Conservation (phyloP, 495 filamentous ascomycete species). For the Durotheca rogersii region DNA sequence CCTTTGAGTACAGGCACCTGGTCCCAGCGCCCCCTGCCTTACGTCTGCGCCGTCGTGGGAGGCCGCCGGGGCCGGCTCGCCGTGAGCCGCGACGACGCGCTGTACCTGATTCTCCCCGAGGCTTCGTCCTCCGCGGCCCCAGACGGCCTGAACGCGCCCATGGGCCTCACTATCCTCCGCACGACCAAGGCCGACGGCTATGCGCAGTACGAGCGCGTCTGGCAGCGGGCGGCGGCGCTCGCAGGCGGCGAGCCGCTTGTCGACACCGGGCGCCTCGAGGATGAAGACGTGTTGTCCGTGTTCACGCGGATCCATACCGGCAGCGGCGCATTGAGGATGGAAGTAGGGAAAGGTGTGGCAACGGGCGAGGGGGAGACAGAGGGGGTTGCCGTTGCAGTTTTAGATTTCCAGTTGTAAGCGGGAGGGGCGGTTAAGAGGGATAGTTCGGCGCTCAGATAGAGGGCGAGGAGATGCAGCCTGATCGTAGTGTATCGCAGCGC, state of each 20-base stretch:
- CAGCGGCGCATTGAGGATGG: too few relatives aligned
- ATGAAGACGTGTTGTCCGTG: constrained; percentile 42
- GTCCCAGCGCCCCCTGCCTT: constrained; percentile 32
- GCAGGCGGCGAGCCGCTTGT: constrained; percentile 43
- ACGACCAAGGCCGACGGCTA: constrained; percentile 32
- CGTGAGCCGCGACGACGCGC: constrained; percentile 35
- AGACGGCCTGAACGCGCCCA: too few relatives aligned
- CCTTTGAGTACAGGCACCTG: constrained; percentile 26
- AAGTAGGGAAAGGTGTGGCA: too few relatives aligned
- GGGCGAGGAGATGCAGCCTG: too few relatives aligned
- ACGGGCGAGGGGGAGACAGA: constrained; percentile 5
- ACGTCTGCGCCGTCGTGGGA: constrained; percentile 31
- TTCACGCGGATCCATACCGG: constrained; percentile 36
- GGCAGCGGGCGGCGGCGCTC: constrained; percentile 33
- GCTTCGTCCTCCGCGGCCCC: constrained; percentile 16
- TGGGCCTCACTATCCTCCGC: constrained; percentile 35
- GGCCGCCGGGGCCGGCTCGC: constrained; percentile 41
- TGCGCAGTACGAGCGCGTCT: constrained; percentile 36
- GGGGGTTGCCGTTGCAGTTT: constrained; percentile 32
- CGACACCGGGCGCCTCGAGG: constrained; percentile 36
- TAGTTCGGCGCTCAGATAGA: not conserved
- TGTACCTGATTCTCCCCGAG: constrained; percentile 43
- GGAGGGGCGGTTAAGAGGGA: too few relatives aligned
- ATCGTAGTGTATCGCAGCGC: too few relatives aligned
- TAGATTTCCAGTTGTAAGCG: constrained; percentile 44